Evolutionary conservation across 202 grass and related monocot genomes (phyloP).

Genomic region (Elaeis oleifera): DNA sequence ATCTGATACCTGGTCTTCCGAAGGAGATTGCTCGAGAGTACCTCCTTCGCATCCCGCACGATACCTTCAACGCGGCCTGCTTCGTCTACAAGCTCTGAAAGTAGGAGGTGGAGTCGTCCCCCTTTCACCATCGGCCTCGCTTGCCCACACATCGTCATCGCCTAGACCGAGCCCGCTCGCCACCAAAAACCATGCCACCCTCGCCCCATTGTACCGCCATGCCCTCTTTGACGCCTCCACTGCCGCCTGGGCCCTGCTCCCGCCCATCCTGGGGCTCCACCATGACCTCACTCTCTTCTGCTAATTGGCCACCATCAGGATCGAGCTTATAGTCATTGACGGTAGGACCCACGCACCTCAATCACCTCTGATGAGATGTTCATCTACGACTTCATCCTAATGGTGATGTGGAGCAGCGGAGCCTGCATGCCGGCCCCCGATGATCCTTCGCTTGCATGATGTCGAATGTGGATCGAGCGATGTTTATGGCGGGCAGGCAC

Average conservation of each 20-base stretch:
- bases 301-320: constrained; percentile 11
- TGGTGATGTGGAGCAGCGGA: constrained; percentile 36
- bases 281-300: constrained; percentile 51
- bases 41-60: constrained; percentile 48
- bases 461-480: background rate
- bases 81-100: constrained; percentile 48
- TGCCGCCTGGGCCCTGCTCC: background rate
- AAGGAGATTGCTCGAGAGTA: constrained; percentile 64
- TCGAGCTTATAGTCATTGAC: constrained; percentile 44
- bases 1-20: constrained; percentile 63
- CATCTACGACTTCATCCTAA: constrained; percentile 50
- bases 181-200: constrained; percentile 27
- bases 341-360: constrained; percentile 60
- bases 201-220: constrained; percentile 24
- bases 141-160: constrained; percentile 1
- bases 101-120: constrained; percentile 42
- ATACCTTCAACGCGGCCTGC: constrained; percentile 26
- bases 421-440: constrained; percentile 25
- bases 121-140: constrained; percentile 37
- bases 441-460: constrained; percentile 65
- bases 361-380: constrained; percentile 38
- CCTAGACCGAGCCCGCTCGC: constrained; percentile 22
- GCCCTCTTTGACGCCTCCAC: constrained; percentile 19
- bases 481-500: constrained; percentile 53
- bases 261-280: constrained; percentile 1